Evolutionary conservation across 495 filamentous ascomycete genomes (phyloP).

Genomic region (Aspergillus bertholletiae): DNA sequence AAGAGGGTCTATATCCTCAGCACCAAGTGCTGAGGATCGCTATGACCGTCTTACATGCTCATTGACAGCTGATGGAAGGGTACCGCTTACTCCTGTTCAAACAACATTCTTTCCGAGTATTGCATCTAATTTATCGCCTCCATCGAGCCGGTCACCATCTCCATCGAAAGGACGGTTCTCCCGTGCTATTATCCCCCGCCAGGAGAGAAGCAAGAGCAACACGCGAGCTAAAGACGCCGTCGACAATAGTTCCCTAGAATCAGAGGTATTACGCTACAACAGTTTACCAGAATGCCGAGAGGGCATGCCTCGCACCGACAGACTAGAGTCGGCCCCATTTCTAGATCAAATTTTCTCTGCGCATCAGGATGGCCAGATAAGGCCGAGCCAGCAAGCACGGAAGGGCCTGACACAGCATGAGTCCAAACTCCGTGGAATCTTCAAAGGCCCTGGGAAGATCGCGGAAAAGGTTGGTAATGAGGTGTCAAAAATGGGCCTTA

Average conservation of each 20-base stretch:
- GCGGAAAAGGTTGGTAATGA: conserved; percentile 53
- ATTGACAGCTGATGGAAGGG: conserved; percentile 45
- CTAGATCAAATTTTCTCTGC: conserved; percentile 25
- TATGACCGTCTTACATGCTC: conserved; percentile 39
- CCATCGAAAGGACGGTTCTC: conserved; percentile 45
- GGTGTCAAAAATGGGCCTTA: conserved; percentile 53
- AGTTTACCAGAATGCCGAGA: conserved; percentile 11
- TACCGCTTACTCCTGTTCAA: conserved; percentile 44
- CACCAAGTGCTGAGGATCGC: conserved; percentile 33
- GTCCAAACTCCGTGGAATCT: conserved; percentile 47
- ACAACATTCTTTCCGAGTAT: conserved; percentile 53
- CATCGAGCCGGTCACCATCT: conserved; percentile 50
- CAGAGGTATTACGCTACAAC: conserved; percentile 17
- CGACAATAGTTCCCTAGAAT: conserved; percentile 21
- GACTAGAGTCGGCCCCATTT: conserved; percentile 32
- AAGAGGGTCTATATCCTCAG: conserved; percentile 32
- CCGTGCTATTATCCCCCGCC: conserved; percentile 40
- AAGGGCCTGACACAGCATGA: conserved; percentile 29
- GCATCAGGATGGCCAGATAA: conserved; percentile 24
- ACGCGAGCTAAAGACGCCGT: conserved; percentile 23
- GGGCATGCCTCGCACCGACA: conserved; percentile 11
- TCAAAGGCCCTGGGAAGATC: conserved; percentile 52
- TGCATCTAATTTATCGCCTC: conserved; percentile 51
- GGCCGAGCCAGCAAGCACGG: conserved; percentile 15
- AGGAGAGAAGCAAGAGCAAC: conserved; percentile 44